Evolutionary conservation across 768 basidiomycete genomes (phyloP), one percentile per base, ranked within the genome.

Genomic region (Suillus variegatus): DNA sequence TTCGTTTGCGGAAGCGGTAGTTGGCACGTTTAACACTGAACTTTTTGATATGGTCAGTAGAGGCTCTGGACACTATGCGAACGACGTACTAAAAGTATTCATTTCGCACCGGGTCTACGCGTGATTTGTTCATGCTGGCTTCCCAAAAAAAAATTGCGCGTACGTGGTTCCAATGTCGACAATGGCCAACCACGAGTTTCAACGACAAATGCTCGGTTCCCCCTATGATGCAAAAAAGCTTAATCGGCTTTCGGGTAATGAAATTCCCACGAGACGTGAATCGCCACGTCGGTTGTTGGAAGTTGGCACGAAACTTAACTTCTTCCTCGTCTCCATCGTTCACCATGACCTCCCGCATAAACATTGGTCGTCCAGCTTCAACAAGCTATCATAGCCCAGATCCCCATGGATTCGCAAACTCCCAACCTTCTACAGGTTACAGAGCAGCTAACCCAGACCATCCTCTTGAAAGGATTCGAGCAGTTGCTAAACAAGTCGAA

Each of bases 331-430:
- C 69, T 54, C 47, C 47, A 14, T 61, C n/a, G 35, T 62, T 51
- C 72, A 67, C 57, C 74, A 93, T 93, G 91, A 84, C 91, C 72
- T 91, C 91, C 71, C 88, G 92, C 77, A 93, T 94, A 76, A 90
- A 80, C 79, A 91, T 94, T 67, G 88, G 86, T 68, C 92, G 92
- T 71, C 92, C 92, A 41, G 84, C 85, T 72, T 69, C 84, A 38
- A 75, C 82, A 70, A 81, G 78, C 64, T 92, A 84, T 80, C 88
- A 81, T 65, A 75, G 84, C 16, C 9, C 25, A 60, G 92, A 94
- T 81, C 92, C 92, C 3, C 90, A 93, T 74, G 92, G 91, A 32
- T 87, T 94, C 62, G 85, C 87, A 61, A 94, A 92, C 77, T 84
- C 90, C 14, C 84, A 86, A 61, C 82, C 85, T 0, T 87, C 91